Percentiles rank a stretch among this genome's conserved stretches.
Evolutionary conservation across 2,329 filamentous ascomycete species (phyloP).

Genomic region (Capronia epimyces): DNA sequence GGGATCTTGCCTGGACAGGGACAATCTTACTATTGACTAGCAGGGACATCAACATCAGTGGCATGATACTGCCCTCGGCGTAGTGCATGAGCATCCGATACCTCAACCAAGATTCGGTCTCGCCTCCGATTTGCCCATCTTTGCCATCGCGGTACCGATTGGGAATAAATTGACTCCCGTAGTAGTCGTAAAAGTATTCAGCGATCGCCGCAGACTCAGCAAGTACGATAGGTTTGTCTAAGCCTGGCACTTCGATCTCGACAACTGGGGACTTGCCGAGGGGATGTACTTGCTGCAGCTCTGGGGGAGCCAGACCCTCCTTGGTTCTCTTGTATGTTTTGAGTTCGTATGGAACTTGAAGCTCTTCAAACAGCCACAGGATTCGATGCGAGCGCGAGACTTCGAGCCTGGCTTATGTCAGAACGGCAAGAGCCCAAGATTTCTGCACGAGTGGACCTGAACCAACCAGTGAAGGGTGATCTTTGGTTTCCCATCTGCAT

Average conservation of each 20-base stretch:
- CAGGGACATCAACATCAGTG: conserved; percentile 59
- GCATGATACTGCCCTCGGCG: conserved; percentile 77
- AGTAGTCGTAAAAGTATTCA: conserved; percentile 73
- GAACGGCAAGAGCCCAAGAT: not conserved
- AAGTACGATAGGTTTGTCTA: conserved; percentile 54
- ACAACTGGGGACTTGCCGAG: conserved; percentile 83
- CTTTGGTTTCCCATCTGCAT: conserved; percentile 34
- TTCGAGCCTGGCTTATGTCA: conserved; percentile 59
- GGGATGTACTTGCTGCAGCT: conserved; percentile 72
- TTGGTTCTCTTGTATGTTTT: conserved; percentile 66
- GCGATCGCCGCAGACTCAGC: conserved; percentile 77
- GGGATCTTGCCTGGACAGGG: not conserved
- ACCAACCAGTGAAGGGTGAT: conserved; percentile 61
- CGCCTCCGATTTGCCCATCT: conserved; percentile 51
- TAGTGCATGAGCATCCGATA: conserved; percentile 74
- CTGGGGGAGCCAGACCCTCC: conserved; percentile 65
- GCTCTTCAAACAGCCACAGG: conserved; percentile 79
- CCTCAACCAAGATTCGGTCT: conserved; percentile 56
- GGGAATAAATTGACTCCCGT: conserved; percentile 47
- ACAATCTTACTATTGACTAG: conserved; percentile 51
- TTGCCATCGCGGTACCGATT: conserved; percentile 49
- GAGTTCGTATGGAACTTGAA: conserved; percentile 71
- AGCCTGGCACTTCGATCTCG: conserved; percentile 51
- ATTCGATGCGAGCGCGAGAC: conserved; percentile 77
- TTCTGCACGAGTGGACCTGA: not conserved